Evolutionary conservation across 164 flowering plant species (phyloP).

Genomic region (Tinospora cordifolia): DNA sequence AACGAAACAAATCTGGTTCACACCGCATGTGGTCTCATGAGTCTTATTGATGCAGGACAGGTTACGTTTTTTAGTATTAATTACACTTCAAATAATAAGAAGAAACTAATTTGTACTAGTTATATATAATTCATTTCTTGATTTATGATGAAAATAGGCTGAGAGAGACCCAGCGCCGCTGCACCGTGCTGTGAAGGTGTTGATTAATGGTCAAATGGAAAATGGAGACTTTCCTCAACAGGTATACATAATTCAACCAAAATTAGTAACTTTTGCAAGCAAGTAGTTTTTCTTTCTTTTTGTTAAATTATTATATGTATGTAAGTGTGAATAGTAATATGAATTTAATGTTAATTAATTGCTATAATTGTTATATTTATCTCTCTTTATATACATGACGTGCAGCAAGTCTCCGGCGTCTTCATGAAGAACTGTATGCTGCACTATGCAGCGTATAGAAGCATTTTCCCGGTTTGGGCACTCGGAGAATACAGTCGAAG

Average conservation of each 20-base stretch:
- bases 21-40: too few species aligned
- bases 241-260: too few species aligned
- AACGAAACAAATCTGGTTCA: neutral
- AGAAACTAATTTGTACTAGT: too few species aligned
- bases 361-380: too few species aligned
- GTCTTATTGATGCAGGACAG: neutral
- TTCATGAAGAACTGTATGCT: slow-evolving; percentile 1
- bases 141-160: neutral
- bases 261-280: too few species aligned
- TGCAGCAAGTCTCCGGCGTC: slow-evolving; percentile 2
- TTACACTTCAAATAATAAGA: too few species aligned
- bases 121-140: too few species aligned
- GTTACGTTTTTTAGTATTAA: neutral
- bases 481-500: neutral
- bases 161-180: neutral
- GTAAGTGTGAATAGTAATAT: neutral
- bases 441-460: slow-evolving; percentile 3
- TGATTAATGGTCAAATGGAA: neutral
- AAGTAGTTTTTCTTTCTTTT: too few species aligned
- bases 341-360: too few species aligned
- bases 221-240: neutral
- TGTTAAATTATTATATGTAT: too few species aligned
- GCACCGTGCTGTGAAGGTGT: neutral
- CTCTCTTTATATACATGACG: neutral
- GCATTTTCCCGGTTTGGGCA: slow-evolving; percentile 7